Conservation (phyloP, 352 stramenopile genomes). For the Saprolegnia parasitica region DNA sequence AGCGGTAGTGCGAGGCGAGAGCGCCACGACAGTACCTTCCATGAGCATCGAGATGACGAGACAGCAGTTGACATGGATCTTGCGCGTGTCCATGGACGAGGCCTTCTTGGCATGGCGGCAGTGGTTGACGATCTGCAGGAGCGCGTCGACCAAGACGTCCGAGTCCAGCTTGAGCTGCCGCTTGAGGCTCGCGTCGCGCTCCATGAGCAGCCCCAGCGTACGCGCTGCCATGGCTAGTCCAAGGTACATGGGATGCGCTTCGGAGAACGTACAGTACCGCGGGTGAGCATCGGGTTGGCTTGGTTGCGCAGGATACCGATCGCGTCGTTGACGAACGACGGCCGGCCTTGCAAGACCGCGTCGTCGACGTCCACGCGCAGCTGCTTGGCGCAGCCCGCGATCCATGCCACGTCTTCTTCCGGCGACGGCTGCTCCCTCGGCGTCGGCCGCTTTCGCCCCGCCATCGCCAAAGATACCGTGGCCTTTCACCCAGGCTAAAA, state of each 20-base stretch:
- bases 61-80: constrained; percentile 78
- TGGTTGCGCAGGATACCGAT: constrained; percentile 14
- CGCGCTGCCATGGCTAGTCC: constrained; percentile 51
- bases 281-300: constrained; percentile 13
- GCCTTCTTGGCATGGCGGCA: constrained; percentile 45
- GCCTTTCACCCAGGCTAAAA: constrained; percentile 10
- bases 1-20: background rate
- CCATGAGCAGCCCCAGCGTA: constrained; percentile 58
- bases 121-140: constrained; percentile 65
- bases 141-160: constrained; percentile 61
- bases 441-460: constrained; percentile 18
- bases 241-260: background rate
- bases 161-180: constrained; percentile 51
- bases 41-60: constrained; percentile 82
- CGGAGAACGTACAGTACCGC: background rate
- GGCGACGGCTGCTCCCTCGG: constrained; percentile 11
- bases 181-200: constrained; percentile 37
- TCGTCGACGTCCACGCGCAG: background rate
- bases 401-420: background rate
- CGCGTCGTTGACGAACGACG: constrained; percentile 21
- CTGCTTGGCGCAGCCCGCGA: constrained; percentile 7
- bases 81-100: constrained; percentile 47
- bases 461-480: constrained; percentile 12
- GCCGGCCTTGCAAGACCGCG: background rate
- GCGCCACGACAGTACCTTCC: constrained; percentile 36